A percentile compares a stretch with the other conserved stretches of the same genome.
Conservation (phyloP, 192 early-diverging fungal species). For the Coemansia sp. region DNA sequence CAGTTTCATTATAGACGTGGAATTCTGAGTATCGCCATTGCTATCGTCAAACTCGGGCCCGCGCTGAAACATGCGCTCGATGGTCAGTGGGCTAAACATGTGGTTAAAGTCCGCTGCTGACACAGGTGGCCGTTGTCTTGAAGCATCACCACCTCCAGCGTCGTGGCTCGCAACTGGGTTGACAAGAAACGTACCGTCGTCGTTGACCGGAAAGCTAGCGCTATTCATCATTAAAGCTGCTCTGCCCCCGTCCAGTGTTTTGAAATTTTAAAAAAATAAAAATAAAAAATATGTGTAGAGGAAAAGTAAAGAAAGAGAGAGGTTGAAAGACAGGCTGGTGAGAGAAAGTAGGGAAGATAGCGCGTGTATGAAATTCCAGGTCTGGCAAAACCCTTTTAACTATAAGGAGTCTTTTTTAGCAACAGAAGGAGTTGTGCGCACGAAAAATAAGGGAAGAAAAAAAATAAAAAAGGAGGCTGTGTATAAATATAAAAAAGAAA, state of each 20-base stretch:
- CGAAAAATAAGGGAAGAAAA: neutral
- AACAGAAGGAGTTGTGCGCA: neutral
- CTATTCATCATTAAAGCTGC: slow-evolving; percentile 3
- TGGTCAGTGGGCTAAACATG: slow-evolving; percentile 44
- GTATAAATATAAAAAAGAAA: no score
- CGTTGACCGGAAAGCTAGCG: slow-evolving; percentile 3
- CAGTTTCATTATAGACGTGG: slow-evolving; percentile 23
- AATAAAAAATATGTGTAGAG: neutral
- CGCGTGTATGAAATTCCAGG: no score
- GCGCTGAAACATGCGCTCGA: slow-evolving; percentile 40
- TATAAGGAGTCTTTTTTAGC: no score
- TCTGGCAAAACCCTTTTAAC: no score
- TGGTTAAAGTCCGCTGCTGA: slow-evolving; percentile 34
- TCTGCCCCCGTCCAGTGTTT: neutral
- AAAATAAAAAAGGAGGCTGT: slow-evolving; percentile 3
- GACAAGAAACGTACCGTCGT: slow-evolving; percentile 35
- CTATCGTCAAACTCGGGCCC: slow-evolving; percentile 4
- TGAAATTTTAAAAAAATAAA: neutral
- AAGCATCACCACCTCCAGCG: slow-evolving; percentile 4
- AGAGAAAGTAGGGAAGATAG: no score
- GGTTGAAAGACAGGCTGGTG: neutral
- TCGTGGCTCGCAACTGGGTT: slow-evolving; percentile 10
- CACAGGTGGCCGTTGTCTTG: slow-evolving; percentile 18
- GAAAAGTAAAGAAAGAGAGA: slow-evolving; percentile 1
- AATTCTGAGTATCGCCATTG: slow-evolving; percentile 4